These are phyloP conservation scores for Bertia moriformis DNA, from an alignment of 2,329 filamentous ascomycete species.

Conservation along the genomic window DNA sequence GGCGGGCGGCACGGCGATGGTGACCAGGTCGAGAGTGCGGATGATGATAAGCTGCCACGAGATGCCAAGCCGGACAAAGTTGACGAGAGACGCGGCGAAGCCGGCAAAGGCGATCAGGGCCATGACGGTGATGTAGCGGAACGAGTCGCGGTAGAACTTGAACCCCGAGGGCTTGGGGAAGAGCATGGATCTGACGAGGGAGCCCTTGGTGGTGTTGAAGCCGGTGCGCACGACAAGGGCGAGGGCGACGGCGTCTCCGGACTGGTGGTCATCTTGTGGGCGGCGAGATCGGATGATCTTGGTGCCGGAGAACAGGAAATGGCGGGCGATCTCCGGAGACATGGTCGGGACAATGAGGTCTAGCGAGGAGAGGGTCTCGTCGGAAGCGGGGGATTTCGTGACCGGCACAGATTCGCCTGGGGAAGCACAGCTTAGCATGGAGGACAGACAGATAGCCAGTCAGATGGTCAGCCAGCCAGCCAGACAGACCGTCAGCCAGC, in stretches of 20 bases:
- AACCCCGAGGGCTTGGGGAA: constrained; percentile 97
- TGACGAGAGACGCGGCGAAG: constrained; percentile 80
- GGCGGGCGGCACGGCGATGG: constrained; percentile 94
- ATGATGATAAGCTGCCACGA: constrained; percentile 85
- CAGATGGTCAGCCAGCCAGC: background rate
- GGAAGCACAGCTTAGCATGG: constrained; percentile 8
- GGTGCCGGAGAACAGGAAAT: constrained; percentile 88
- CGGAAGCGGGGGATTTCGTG: constrained; percentile 72
- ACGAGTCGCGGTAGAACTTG: constrained; percentile 96
- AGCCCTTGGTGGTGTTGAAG: constrained; percentile 95
- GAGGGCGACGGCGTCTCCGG: constrained; percentile 77
- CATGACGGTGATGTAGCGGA: constrained; percentile 97
- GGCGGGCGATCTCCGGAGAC: constrained; percentile 66
- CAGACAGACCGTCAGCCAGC: constrained; percentile 2
- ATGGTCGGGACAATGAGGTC: constrained; percentile 71
- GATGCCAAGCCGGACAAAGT: constrained; percentile 74
- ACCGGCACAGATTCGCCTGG: constrained; percentile 87
- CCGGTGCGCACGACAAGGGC: constrained; percentile 87
- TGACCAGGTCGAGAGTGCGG: constrained; percentile 84
- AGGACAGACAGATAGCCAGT: constrained; percentile 7
- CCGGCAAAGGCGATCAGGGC: constrained; percentile 70
- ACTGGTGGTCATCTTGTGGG: constrained; percentile 70
- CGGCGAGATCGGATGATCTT: constrained; percentile 83
- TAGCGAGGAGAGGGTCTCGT: constrained; percentile 63
- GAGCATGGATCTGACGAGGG: constrained; percentile 89